Base-by-base conservation (phyloP, 129 eudicot species). In the Scalesia atractyloides region DNA sequence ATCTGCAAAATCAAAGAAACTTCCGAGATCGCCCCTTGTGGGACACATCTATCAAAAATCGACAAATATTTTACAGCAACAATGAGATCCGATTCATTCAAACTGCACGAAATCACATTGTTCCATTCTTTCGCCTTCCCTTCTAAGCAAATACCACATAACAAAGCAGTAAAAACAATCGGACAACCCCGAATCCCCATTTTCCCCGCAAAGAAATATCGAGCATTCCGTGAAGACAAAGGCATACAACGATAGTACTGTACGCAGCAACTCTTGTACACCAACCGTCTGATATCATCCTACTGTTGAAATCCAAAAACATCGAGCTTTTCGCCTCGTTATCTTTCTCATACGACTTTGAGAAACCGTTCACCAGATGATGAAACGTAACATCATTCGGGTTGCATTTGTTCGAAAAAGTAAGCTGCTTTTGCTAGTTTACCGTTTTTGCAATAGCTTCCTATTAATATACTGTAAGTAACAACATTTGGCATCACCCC, bases 371-470 rank as follows among this genome's bases (percentile, higher is more conserved):
- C 17, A 88, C 86, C 73, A 90, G 71, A 84, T 90, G 74, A 84
- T 82, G 84, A 60, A 86, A 94, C 9, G 99, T 94, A 36, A 84
- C 79, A 53, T 88, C 96, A 69, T 86, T 94, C 56, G 99, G 99
- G n/a, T 15, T 65, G 74, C 99, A 94, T 73, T 86, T 94, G 84
- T 61, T 90, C 97, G 39, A 86, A 94, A 65, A 77, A 66, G 0
- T 77, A 86, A 20, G 88, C 85, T 8, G 99, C 97, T 80, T 84
- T 88, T 11, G 37, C 66, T 70, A 90, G 75, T 48, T 83, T 80
- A 30, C 94, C 86, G 16, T 39, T 84, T 75, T 88, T 94, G 80
- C 97, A 90, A 80, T 66, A 84, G 69, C 89, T 58, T 34, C 94
- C 89, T 12, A 94, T 84, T 41, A 94, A 58, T 75, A 84, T 76